Conservation (phyloP, 441 rosid genomes). For the Macaranga tanarius region DNA sequence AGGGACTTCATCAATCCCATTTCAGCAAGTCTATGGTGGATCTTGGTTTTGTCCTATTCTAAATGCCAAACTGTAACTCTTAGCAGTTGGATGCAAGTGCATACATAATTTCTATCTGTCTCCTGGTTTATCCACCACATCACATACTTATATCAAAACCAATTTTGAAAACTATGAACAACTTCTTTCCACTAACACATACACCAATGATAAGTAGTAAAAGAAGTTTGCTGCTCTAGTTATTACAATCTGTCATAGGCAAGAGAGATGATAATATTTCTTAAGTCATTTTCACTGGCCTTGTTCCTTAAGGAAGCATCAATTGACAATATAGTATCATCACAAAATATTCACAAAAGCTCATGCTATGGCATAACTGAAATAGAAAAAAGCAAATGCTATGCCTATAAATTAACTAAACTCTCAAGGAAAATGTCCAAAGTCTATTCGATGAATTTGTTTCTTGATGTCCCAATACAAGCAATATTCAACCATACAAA, state of each 20-base stretch:
- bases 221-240: background rate
- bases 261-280: too few relatives aligned
- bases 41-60: background rate
- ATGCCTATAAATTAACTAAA: too few relatives aligned
- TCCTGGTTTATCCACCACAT: background rate
- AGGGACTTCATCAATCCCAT: background rate
- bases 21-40: background rate
- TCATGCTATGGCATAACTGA: too few relatives aligned
- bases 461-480: too few relatives aligned
- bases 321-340: too few relatives aligned
- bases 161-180: background rate
- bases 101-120: background rate
- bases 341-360: too few relatives aligned
- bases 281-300: too few relatives aligned
- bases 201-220: background rate
- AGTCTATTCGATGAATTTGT: too few relatives aligned
- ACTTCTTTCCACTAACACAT: background rate
- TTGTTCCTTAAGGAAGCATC: too few relatives aligned
- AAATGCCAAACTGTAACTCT: background rate
- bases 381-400: too few relatives aligned
- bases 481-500: too few relatives aligned
- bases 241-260: background rate
- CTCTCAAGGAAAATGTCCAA: too few relatives aligned
- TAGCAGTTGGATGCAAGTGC: conserved; percentile 2
- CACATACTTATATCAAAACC: background rate